Base-by-base conservation (phyloP, 257 asterid genomes). In the Nicotiana tomentosiformis region DNA sequence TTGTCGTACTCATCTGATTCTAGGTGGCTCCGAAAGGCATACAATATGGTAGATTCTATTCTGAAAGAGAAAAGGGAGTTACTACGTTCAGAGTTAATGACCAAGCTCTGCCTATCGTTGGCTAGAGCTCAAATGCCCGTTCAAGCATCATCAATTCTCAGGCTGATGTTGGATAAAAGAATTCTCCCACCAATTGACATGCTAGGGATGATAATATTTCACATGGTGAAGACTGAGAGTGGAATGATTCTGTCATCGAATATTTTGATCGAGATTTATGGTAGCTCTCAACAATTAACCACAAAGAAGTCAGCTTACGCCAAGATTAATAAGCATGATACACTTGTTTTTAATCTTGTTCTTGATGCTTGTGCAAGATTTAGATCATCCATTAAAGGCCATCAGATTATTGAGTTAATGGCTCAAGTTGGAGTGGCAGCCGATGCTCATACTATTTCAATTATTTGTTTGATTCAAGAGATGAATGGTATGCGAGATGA, bases 301-400 rank as follows among this genome's bases (percentile, higher is more conserved):
- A 37, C 53, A 17, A 89, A 77, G 58, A 92, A 90, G 86, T 83
- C 91, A 20, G 33, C 85, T 74, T 86, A 76, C 72, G 18, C 81
- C 4, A 90, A 81, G 84, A 70, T 87, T 85, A 87, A 83, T 57
- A 91, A 83, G 86, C 92, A 93, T 4, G 93, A 91, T 81, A 85
- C 87, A 10, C 53, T 86, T 83, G 84, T 93, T 60, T 96, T 93
- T 83, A 94, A 94, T 88, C 94, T 94, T 72, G 91, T 96, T 87
- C 96, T 96, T 72, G 93, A 92, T 88, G 94, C 92, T 17, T 94
- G 98, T 83, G 91, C 85, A 84, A 90, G 93, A 82, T 94, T 89
- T 72, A 90, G 89, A 81, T 89, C 93, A 26, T 87, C 93, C 77
- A 87, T 88, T 81, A 94, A 90, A 83, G 97, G 93, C 74, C 94